Evolutionary conservation across 192 early-diverging fungal species (phyloP).

Genomic region (Gamsiella multidivaricata): DNA sequence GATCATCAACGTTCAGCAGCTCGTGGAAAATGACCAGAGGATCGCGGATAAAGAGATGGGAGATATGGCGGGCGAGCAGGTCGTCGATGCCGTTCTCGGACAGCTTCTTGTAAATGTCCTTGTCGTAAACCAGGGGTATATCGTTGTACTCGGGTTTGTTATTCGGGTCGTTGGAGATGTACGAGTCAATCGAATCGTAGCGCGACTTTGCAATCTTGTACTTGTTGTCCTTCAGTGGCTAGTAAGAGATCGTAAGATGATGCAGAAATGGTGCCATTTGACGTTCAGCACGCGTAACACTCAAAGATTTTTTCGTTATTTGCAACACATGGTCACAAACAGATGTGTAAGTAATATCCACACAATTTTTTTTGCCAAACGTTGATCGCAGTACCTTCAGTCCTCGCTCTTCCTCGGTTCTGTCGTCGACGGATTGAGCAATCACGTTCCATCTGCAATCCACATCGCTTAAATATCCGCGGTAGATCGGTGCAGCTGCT

Average conservation of each 20-base stretch:
- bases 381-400: slow-evolving; percentile 61
- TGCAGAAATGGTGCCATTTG: slow-evolving; percentile 54
- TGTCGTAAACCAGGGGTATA: slow-evolving; percentile 83
- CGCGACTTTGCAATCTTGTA: slow-evolving; percentile 95
- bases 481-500: slow-evolving; percentile 91
- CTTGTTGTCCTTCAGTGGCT: slow-evolving; percentile 76
- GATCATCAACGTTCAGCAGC: slow-evolving; percentile 87
- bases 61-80: slow-evolving; percentile 88
- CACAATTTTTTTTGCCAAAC: background rate
- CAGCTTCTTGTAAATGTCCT: slow-evolving; percentile 80
- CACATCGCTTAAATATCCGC: slow-evolving; percentile 94
- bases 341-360: too few relatives aligned
- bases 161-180: slow-evolving; percentile 76
- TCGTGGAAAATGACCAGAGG: slow-evolving; percentile 96
- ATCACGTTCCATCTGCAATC: slow-evolving; percentile 99
- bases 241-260: slow-evolving; percentile 21
- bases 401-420: slow-evolving; percentile 92
- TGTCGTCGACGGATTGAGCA: slow-evolving; percentile 90
- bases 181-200: slow-evolving; percentile 94
- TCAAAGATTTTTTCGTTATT: background rate
- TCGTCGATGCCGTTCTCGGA: slow-evolving; percentile 86
- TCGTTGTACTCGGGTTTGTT: slow-evolving; percentile 95
- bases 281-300: slow-evolving; percentile 17
- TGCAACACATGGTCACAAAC: background rate
- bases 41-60: slow-evolving; percentile 98